phyloP scores from a whole-genome alignment of 2,329 filamentous ascomycete genomes.

The Fonsecaea pedrosoi region DNA sequence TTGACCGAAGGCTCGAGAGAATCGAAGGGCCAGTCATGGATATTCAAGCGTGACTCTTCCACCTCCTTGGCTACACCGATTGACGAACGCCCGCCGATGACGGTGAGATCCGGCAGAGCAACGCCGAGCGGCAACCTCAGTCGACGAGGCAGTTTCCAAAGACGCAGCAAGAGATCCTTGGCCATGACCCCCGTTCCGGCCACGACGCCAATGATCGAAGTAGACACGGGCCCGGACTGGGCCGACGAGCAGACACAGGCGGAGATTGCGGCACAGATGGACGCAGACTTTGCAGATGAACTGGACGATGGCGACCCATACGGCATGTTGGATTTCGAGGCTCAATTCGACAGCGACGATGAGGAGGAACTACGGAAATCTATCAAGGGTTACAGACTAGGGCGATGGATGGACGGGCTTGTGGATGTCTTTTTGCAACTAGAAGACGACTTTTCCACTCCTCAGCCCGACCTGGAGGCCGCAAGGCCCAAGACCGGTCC shows the following conservation, averaged over 20 bases:
- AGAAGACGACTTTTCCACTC: conserved; percentile 30
- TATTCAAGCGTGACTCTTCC: conserved; percentile 62
- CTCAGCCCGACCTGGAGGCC: conserved; percentile 6
- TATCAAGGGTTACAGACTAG: conserved; percentile 62
- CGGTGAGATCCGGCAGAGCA: conserved; percentile 30
- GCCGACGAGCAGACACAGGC: conserved; percentile 39
- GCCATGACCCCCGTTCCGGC: conserved; percentile 45
- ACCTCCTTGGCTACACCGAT: conserved; percentile 54
- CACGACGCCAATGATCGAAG: conserved; percentile 29
- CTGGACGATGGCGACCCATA: conserved; percentile 37
- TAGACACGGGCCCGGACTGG: conserved; percentile 37
- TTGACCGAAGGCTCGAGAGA: conserved; percentile 65
- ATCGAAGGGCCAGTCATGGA: conserved; percentile 68
- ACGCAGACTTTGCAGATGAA: conserved; percentile 33
- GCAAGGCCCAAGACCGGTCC: conserved; percentile 9
- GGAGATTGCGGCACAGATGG: conserved; percentile 37
- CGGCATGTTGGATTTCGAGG: conserved; percentile 41
- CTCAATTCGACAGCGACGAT: conserved; percentile 46
- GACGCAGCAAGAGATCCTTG: conserved; percentile 46
- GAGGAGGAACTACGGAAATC: conserved; percentile 62
- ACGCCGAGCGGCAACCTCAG: conserved; percentile 35
- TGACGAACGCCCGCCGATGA: conserved; percentile 35
- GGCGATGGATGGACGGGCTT: conserved; percentile 63
- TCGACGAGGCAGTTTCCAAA: conserved; percentile 40
- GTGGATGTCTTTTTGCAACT: conserved; percentile 52